Conservation (phyloP, 2,329 filamentous ascomycete species). For the Ophiostoma perfectum region DNA sequence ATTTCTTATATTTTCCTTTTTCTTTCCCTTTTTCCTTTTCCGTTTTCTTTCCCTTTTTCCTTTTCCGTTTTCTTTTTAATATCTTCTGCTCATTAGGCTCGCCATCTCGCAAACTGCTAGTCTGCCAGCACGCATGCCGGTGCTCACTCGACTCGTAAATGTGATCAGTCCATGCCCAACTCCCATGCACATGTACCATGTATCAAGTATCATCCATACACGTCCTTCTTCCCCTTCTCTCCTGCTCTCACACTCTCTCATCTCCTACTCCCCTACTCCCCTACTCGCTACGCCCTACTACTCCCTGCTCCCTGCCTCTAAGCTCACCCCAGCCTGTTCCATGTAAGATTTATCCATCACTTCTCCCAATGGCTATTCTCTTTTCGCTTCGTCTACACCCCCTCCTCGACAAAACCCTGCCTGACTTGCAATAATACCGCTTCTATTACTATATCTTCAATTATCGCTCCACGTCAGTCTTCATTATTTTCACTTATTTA, state of each 20-base stretch:
- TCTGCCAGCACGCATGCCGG: background rate
- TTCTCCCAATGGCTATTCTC: background rate
- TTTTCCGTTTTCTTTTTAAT: background rate
- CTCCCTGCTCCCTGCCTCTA: background rate
- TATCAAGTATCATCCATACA: slow-evolving; percentile 9
- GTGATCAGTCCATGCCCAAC: slow-evolving; percentile 4
- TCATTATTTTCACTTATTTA: background rate
- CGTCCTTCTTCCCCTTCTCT: background rate
- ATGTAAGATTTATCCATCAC: background rate
- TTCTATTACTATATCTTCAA: slow-evolving; percentile 8
- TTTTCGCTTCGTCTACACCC: background rate
- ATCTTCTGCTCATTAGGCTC: slow-evolving; percentile 5
- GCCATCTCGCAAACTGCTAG: background rate
- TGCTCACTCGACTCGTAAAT: slow-evolving; percentile 3
- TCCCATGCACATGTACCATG: background rate
- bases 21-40: background rate
- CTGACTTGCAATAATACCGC: slow-evolving; percentile 5
- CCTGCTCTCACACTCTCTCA: too few relatives aligned
- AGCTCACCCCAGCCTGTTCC: background rate
- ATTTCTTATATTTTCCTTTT: background rate
- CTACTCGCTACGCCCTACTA: too few relatives aligned
- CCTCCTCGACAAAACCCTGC: background rate
- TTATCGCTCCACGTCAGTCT: background rate
- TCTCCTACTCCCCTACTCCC: too few relatives aligned
- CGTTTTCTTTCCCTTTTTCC: background rate